Conservation (phyloP, 192 early-diverging fungal genomes). For the Spizellomyces punctatus region DNA sequence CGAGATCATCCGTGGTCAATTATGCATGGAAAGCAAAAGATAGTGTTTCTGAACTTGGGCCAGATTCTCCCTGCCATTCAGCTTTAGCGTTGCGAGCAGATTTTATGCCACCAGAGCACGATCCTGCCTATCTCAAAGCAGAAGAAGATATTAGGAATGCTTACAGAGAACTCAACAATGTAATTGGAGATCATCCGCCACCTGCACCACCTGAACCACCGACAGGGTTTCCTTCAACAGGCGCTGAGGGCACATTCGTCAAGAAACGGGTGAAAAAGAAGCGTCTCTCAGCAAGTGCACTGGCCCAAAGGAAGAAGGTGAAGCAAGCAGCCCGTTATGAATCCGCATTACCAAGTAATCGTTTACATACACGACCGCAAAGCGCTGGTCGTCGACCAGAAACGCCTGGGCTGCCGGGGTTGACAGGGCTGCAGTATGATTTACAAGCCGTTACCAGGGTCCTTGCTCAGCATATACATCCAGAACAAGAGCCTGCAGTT, state of each 20-base stretch:
- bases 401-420: neutral
- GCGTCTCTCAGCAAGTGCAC: neutral
- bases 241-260: neutral
- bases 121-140: conserved; percentile 14
- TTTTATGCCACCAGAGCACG: neutral
- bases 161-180: conserved; percentile 7
- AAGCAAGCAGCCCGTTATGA: conserved; percentile 9
- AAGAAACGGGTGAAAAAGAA: neutral
- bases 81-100: no score
- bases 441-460: neutral
- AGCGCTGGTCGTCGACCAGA: neutral
- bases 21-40: neutral
- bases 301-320: neutral
- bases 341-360: conserved; percentile 7
- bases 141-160: conserved; percentile 12
- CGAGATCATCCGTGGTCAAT: no score
- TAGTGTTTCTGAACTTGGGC: no score
- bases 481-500: neutral
- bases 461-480: neutral
- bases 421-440: neutral
- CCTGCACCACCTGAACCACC: conserved; percentile 9
- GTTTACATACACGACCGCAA: neutral
- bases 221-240: neutral
- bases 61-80: no score
- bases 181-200: conserved; percentile 2